Conservation (phyloP, 305 asterid species). For the Ilex paraguariensis region DNA sequence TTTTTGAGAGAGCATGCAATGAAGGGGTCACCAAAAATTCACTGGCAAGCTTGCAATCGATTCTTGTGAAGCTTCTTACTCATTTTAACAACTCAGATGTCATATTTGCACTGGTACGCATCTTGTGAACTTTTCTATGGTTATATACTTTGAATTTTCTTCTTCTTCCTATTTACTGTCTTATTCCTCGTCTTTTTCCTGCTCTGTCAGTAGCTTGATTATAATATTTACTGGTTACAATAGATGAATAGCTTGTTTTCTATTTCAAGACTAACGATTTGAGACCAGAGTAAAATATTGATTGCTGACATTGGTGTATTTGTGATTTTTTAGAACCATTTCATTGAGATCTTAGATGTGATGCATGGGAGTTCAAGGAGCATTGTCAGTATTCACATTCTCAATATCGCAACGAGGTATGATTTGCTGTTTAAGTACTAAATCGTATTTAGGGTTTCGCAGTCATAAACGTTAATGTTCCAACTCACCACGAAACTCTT, state of each 20-base stretch:
- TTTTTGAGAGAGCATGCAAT: conserved; percentile 41
- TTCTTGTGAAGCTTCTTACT: conserved; percentile 54
- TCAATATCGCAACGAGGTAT: conserved; percentile 66
- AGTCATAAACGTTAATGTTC: neutral
- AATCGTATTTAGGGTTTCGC: neutral
- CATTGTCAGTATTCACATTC: conserved; percentile 51
- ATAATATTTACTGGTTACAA: no score
- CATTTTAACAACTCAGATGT: conserved; percentile 48
- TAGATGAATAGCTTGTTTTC: no score
- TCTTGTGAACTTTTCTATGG: conserved; percentile 14
- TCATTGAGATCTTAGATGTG: conserved; percentile 65
- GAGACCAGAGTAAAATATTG: conserved; percentile 1
- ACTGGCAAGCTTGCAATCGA: conserved; percentile 57
- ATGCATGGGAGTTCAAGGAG: conserved; percentile 76
- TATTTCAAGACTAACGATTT: conserved; percentile 8
- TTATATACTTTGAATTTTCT: conserved; percentile 9
- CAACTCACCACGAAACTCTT: no score
- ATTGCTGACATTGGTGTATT: neutral
- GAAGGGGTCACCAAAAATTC: conserved; percentile 52
- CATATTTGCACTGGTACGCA: conserved; percentile 58
- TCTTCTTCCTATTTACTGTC: neutral
- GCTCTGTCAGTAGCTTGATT: neutral
- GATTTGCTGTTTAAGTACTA: conserved; percentile 6
- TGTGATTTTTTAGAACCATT: conserved; percentile 67
- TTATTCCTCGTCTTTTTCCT: conserved; percentile 2